Base-by-base conservation (phyloP, 163 green algal species). In the Chlorella variabilis region DNA sequence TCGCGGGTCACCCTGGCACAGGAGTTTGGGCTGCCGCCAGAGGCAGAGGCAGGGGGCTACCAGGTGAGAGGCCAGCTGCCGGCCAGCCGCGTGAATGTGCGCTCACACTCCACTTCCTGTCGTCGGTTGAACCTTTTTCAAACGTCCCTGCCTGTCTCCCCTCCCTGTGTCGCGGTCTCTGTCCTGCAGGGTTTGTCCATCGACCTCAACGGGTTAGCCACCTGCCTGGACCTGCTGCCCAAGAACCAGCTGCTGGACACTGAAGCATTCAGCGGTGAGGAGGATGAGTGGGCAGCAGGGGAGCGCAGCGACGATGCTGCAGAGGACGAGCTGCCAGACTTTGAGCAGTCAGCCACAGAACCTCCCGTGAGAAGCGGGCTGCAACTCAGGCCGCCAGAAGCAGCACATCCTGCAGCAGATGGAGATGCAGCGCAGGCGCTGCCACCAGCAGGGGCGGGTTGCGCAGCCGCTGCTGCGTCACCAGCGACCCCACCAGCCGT, bases 131-230 rank as follows among this genome's bases (percentile, higher is more conserved):
- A n/a, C n/a, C n/a, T n/a, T n/a, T n/a, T n/a, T n/a, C n/a, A n/a
- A n/a, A n/a, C n/a, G n/a, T n/a, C n/a, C n/a, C n/a, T n/a, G n/a
- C n/a, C n/a, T n/a, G n/a, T n/a, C n/a, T n/a, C n/a, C n/a, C 58
- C n/a, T 9, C 58, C 25, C 63, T 36, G 39, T 75, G 23, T n/a
- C n/a, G 23, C 9, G 25, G 18, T 8, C 45, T 21, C 48, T 42
- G 39, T 33, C 3, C n/a, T 38, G 33, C 80, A 85, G 71, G 80
- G 80, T 20, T 27, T 81, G 29, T 81, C 80, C 0, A 59, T 85
- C 15, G 69, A 85, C 39, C 39, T 85, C 18, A 58, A 81, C 5
- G 80, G 80, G 38, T 51, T 85, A 38, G 71, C 80, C 2, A 23
- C 63, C 38, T 81, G 71, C 54, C 51, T 85, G 38, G 51, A 62